phyloP scores from a whole-genome alignment of 805 yeast species.

The Candida parachauliodes region DNA sequence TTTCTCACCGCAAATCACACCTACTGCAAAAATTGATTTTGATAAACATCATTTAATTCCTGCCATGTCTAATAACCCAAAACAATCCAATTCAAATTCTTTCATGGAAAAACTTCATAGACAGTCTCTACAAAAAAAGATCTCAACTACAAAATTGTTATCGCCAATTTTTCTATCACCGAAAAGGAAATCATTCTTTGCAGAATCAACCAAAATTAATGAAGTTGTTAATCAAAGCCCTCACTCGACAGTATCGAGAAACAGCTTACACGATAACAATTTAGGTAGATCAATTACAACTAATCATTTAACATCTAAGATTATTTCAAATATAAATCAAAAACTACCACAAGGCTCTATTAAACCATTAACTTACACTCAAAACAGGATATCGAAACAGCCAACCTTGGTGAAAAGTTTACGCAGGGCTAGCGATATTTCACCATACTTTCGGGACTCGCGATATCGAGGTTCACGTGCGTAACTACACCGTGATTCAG shows the following conservation, averaged over 20 bases:
- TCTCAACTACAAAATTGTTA: background rate
- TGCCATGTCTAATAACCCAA: background rate
- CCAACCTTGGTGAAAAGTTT: constrained; percentile 4
- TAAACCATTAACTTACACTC: background rate
- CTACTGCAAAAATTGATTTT: no score
- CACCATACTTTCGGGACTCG: constrained; percentile 11
- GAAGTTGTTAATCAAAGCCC: background rate
- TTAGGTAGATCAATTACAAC: constrained; percentile 3
- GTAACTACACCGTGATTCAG: no score
- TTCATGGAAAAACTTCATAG: constrained; percentile 8
- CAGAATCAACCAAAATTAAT: constrained; percentile 11
- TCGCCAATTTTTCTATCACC: background rate
- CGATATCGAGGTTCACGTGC: no score
- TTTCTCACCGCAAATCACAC: background rate
- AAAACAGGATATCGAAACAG: background rate
- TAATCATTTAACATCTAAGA: constrained; percentile 10
- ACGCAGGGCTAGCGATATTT: constrained; percentile 2
- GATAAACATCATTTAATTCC: background rate
- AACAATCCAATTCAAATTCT: background rate
- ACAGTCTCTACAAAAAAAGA: constrained; percentile 6
- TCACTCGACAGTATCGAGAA: background rate
- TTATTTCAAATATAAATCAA: constrained; percentile 10
- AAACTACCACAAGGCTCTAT: background rate
- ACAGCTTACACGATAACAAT: background rate
- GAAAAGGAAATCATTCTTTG: constrained; percentile 7